A percentile compares a stretch with the other conserved stretches of the same genome.
phyloP scores from a whole-genome alignment of 2,329 filamentous ascomycete species.

The Aureobasidium lini region DNA sequence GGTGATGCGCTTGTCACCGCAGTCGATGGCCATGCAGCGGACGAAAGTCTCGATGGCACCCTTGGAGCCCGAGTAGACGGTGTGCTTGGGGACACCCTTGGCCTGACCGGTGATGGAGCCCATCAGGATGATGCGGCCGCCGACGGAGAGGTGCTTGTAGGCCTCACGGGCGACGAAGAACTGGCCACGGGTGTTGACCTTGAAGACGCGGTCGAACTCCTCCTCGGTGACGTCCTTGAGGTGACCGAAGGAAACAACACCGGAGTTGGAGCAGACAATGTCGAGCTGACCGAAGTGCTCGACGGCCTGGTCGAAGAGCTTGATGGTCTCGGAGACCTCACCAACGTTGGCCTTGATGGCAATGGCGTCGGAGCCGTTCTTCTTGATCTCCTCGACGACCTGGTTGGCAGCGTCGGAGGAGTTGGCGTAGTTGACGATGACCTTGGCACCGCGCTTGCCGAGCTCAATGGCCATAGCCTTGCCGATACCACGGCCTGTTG shows the following conservation, averaged over 20 bases:
- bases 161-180: slow-evolving; percentile 55
- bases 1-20: slow-evolving; percentile 48
- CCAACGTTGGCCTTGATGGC: slow-evolving; percentile 63
- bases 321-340: slow-evolving; percentile 54
- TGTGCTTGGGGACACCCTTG: slow-evolving; percentile 48
- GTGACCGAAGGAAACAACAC: slow-evolving; percentile 47
- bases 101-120: slow-evolving; percentile 51
- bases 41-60: slow-evolving; percentile 49
- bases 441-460: slow-evolving; percentile 56
- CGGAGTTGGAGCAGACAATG: slow-evolving; percentile 64
- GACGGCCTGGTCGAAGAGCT: slow-evolving; percentile 56
- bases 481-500: slow-evolving; percentile 55
- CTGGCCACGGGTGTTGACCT: slow-evolving; percentile 55
- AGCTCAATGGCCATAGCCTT: slow-evolving; percentile 60
- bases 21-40: slow-evolving; percentile 48
- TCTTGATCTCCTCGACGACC: slow-evolving; percentile 59
- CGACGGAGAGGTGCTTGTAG: slow-evolving; percentile 46
- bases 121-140: slow-evolving; percentile 48
- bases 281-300: slow-evolving; percentile 59
- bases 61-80: slow-evolving; percentile 47
- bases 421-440: slow-evolving; percentile 62
- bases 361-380: slow-evolving; percentile 53
- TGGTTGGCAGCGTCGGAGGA: slow-evolving; percentile 56
- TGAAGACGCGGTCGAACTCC: slow-evolving; percentile 52
- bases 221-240: slow-evolving; percentile 48